phyloP scores from a whole-genome alignment of 495 filamentous ascomycete species.

The Bacidia rubella region DNA sequence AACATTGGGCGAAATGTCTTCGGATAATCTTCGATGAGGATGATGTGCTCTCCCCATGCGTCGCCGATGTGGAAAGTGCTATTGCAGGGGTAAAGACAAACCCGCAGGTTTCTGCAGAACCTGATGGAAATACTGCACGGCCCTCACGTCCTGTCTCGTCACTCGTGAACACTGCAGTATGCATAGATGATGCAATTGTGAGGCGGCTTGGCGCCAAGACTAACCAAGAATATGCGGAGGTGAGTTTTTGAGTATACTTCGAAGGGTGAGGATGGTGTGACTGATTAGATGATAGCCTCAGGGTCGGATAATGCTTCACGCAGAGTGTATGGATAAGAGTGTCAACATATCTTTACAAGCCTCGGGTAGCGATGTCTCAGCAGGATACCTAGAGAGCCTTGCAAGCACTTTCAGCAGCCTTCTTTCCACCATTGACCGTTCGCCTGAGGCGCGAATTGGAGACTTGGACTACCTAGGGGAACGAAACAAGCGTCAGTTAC shows the following conservation, averaged over 20 bases:
- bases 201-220: constrained; percentile 1
- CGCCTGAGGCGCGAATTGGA: not conserved
- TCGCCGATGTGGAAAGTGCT: not conserved
- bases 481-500: not conserved
- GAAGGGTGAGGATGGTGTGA: not conserved
- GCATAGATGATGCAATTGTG: not conserved
- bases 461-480: constrained; percentile 11
- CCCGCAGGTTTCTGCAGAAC: not conserved
- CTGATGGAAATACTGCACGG: not conserved
- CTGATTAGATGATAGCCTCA: not conserved
- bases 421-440: not conserved
- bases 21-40: not conserved
- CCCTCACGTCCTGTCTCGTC: not conserved
- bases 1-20: not conserved
- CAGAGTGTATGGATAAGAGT: not conserved
- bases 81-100: not conserved
- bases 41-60: not conserved
- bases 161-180: not conserved
- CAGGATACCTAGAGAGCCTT: constrained; percentile 10
- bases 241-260: not conserved
- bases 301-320: not conserved
- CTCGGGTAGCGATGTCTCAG: not conserved
- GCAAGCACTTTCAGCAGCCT: constrained; percentile 3
- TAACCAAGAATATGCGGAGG: not conserved
- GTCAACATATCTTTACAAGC: constrained; percentile 1